These are phyloP conservation scores for Capsicum baccatum DNA, from an alignment of 257 asterid genomes.

Conservation along the genomic window DNA sequence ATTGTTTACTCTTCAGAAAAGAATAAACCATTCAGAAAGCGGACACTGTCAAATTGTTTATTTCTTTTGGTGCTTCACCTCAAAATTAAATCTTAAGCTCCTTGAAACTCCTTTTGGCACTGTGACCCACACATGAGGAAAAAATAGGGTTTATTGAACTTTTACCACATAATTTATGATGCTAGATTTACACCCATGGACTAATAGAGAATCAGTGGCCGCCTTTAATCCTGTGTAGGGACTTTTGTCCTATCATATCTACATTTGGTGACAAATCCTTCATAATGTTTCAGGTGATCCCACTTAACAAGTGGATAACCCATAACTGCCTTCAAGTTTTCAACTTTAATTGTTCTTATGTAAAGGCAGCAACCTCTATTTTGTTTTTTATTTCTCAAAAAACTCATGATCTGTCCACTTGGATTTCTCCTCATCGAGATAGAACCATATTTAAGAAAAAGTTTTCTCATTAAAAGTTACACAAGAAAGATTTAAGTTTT, in stretches of 20 bases:
- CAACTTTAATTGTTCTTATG: conserved; percentile 6
- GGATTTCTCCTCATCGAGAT: conserved; percentile 9
- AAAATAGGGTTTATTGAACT: neutral
- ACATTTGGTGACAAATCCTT: neutral
- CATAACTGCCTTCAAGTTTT: neutral
- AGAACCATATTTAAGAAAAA: neutral
- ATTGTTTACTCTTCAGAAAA: conserved; percentile 10
- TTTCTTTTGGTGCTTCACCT: neutral
- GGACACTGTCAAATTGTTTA: conserved; percentile 15
- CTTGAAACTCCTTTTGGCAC: conserved; percentile 19
- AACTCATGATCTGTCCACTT: neutral
- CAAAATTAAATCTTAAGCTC: neutral
- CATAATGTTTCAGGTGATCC: neutral
- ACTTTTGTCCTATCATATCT: neutral
- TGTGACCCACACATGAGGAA: neutral
- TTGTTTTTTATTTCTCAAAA: neutral
- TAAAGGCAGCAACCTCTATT: neutral
- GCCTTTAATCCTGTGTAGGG: neutral
- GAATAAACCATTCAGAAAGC: neutral
- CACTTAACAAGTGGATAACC: neutral
- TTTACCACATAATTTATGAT: neutral
- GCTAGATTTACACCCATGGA: neutral
- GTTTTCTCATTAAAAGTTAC: neutral
- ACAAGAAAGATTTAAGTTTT: neutral
- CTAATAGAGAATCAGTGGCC: neutral